Base-by-base conservation (phyloP, 2,329 filamentous ascomycete genomes). In the Mariannaea sp. region DNA sequence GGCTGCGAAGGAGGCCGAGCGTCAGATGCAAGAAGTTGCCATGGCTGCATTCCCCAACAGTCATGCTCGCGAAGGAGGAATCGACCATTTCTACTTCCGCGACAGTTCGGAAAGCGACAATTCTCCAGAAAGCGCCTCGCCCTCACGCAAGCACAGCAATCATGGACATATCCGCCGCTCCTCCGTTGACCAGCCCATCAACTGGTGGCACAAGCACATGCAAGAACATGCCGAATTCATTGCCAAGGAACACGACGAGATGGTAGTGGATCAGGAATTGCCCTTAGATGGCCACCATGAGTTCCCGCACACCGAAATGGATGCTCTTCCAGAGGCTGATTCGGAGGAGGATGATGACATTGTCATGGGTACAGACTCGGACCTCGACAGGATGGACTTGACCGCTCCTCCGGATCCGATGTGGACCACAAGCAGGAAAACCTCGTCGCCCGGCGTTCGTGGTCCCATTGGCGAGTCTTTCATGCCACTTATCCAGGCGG, bases 201-300 rank as follows among this genome's bases (percentile, higher is more conserved):
- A 80, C 46, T 93, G 89, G 86, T 90, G 91, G 68, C 80, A 94
- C 66, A 82, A 86, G 64, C 87, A 91, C 63, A 89, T 94, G 88
- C 88, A 90, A 62, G 82, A 86, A 62, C 88, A 93, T 71, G 88
- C 86, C 45, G 84, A 90, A 61, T 78, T 86, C 62, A 70, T 86
- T 42, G 80, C 85, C 56, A 73, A 79, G 61, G 77, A 78, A 35
- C 73, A 64, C 2, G 61, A 66, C 26, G 66, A 59, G 1, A 64
- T 66, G 62, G 58, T 26, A 24, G 53, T 70, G 35, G 68, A 72
- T 14, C 64, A 70, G n/a, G 48, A 55, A 32, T 57, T 61, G 14
- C 47, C 56, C n/a, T 61, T 61, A 13, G 40, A 32, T 57, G 60
- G 42, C 52, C 42, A 10, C 48, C 35, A 12, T 19, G 55, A 56